Percentiles rank a stretch among this genome's conserved stretches.
phyloP scores from a whole-genome alignment of 768 basidiomycete species.

The Tephrocybe sp. region DNA sequence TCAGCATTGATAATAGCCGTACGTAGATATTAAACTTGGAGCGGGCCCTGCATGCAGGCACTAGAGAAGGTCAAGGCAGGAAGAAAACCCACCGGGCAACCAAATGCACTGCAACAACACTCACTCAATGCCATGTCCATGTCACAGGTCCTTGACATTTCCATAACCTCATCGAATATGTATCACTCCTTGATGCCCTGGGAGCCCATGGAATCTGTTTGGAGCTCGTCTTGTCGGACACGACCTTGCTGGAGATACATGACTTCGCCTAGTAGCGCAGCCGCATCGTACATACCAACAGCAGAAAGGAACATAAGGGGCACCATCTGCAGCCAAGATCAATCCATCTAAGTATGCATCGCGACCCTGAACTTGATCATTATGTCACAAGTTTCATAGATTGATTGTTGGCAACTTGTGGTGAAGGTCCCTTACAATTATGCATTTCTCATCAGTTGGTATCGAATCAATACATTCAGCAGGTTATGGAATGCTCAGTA shows the following conservation, averaged over 20 bases:
- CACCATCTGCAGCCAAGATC: too few relatives aligned
- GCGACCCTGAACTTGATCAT: too few relatives aligned
- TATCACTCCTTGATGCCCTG: neutral
- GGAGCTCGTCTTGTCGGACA: too few relatives aligned
- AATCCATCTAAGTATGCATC: too few relatives aligned
- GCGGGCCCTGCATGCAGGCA: constrained; percentile 11
- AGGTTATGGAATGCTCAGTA: constrained; percentile 14
- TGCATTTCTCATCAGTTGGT: constrained; percentile 1
- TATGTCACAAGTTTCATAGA: too few relatives aligned
- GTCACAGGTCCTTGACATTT: neutral
- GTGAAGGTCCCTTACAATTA: too few relatives aligned
- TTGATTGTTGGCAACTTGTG: too few relatives aligned
- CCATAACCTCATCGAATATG: neutral
- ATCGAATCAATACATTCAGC: constrained; percentile 8
- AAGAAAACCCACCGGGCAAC: constrained; percentile 10
- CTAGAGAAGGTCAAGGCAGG: constrained; percentile 4
- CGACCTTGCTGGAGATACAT: too few relatives aligned
- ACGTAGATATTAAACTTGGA: constrained; percentile 5
- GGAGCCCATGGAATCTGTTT: too few relatives aligned
- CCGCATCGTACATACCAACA: too few relatives aligned
- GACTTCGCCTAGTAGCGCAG: too few relatives aligned
- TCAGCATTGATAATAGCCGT: neutral
- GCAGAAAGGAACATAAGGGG: too few relatives aligned
- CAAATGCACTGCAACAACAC: constrained; percentile 13
- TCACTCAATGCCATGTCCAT: constrained; percentile 12